These are phyloP conservation scores for Heteromeles arbutifolia DNA, from an alignment of 306 rosid genomes.

Conservation along the genomic window DNA sequence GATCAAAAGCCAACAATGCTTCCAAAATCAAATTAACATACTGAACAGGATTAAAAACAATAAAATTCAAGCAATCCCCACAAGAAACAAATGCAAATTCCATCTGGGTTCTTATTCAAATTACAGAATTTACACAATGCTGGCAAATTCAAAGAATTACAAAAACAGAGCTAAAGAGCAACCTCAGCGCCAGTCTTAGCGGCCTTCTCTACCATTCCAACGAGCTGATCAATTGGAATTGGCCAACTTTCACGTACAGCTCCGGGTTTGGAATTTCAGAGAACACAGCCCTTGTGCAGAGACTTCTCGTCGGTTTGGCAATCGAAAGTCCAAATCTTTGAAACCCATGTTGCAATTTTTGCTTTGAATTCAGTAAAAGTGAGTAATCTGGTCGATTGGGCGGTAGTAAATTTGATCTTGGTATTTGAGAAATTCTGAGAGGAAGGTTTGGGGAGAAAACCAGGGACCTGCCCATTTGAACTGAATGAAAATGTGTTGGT, in stretches of 20 bases:
- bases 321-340: no score
- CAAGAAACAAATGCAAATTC: no score
- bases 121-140: no score
- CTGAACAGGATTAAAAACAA: no score
- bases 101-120: no score
- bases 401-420: not conserved
- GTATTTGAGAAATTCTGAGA: conserved; percentile 20
- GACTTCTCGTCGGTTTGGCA: not conserved
- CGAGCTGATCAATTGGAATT: conserved; percentile 49
- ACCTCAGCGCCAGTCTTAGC: conserved; percentile 96
- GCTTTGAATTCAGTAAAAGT: no score
- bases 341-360: no score
- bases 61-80: no score
- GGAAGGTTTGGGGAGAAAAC: conserved; percentile 39
- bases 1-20: not conserved
- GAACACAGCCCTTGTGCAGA: conserved; percentile 36
- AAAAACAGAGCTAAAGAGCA: not conserved
- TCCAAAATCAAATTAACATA: not conserved
- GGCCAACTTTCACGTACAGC: conserved; percentile 51
- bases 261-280: conserved; percentile 38
- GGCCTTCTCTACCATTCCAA: conserved; percentile 65
- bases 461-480: conserved; percentile 36
- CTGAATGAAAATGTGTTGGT: not conserved
- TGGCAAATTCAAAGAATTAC: no score
- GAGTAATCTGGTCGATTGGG: no score